Conservation (phyloP, 805 yeast genomes). For the Wickerhamia fluorescens region DNA sequence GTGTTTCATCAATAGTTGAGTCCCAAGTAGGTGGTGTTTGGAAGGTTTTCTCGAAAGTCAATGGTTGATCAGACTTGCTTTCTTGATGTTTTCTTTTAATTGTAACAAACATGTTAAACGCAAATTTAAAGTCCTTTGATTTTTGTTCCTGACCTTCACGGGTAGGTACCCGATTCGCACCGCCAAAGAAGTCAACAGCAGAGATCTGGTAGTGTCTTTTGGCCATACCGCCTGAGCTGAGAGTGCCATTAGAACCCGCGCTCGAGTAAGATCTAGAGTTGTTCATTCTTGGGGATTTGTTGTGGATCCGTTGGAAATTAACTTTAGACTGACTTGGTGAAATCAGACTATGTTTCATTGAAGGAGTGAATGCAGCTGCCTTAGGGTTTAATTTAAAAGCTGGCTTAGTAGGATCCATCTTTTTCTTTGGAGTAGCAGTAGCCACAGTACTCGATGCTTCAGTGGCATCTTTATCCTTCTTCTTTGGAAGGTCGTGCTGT, state of each 20-base stretch:
- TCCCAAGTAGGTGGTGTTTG: slow-evolving; percentile 77
- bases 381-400: slow-evolving; percentile 66
- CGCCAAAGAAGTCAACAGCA: slow-evolving; percentile 38
- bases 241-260: slow-evolving; percentile 9
- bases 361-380: slow-evolving; percentile 60
- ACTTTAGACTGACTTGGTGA: slow-evolving; percentile 20
- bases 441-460: slow-evolving; percentile 4
- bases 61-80: slow-evolving; percentile 21
- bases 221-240: slow-evolving; percentile 1
- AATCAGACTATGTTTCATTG: slow-evolving; percentile 15
- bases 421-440: slow-evolving; percentile 28
- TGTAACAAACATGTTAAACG: slow-evolving; percentile 49
- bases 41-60: slow-evolving; percentile 53
- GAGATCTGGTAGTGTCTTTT: slow-evolving; percentile 26
- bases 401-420: slow-evolving; percentile 50
- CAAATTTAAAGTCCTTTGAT: slow-evolving; percentile 27
- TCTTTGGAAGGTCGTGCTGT: slow-evolving; percentile 9
- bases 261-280: slow-evolving; percentile 25
- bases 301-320: slow-evolving; percentile 16
- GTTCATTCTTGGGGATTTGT: slow-evolving; percentile 27
- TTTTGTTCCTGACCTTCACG: slow-evolving; percentile 28
- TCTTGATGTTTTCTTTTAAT: slow-evolving; percentile 30
- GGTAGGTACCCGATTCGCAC: slow-evolving; percentile 31
- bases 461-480: slow-evolving; percentile 5
- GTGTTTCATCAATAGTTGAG: slow-evolving; percentile 49